A percentile compares a stretch with the other conserved stretches of the same genome.
phyloP scores from a whole-genome alignment of 495 filamentous ascomycete genomes.

The Xylaria grammica region DNA sequence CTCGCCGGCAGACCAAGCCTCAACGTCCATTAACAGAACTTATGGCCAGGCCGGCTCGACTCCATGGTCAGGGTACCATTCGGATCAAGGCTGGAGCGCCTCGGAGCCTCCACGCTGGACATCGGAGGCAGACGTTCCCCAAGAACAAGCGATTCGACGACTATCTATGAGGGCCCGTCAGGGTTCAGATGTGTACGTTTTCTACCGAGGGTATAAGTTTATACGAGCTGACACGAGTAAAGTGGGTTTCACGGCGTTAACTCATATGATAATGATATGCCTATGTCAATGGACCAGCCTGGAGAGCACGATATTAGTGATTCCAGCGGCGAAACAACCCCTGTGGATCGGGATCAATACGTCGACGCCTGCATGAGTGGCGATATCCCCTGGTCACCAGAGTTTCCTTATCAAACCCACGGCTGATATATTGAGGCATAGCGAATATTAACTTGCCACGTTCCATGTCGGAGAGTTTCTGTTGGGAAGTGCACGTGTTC shows the following conservation, averaged over 20 bases:
- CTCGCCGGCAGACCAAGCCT: not conserved
- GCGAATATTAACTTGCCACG: too few relatives aligned
- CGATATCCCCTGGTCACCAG: constrained; percentile 7
- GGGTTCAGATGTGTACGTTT: constrained; percentile 13
- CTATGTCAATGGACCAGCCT: not conserved
- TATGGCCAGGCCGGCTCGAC: not conserved
- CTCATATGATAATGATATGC: not conserved
- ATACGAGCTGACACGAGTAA: not conserved
- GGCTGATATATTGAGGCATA: too few relatives aligned
- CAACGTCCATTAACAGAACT: not conserved
- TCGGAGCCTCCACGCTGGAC: not conserved
- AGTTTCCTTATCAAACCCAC: not conserved
- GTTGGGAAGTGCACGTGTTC: not conserved
- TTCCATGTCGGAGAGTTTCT: too few relatives aligned
- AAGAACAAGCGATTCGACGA: not conserved
- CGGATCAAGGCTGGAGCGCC: not conserved
- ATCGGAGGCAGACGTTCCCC: not conserved
- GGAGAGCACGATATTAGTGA: not conserved
- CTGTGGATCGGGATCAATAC: not conserved
- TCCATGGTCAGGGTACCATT: not conserved
- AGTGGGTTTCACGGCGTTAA: not conserved
- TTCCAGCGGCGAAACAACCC: not conserved
- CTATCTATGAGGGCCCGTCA: constrained; percentile 7
- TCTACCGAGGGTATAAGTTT: not conserved
- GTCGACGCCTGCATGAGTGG: not conserved